Percentiles rank a stretch among this genome's conserved stretches.
Evolutionary conservation across 179 eudicot genomes (phyloP).

Genomic region (Spergularia azorica): DNA sequence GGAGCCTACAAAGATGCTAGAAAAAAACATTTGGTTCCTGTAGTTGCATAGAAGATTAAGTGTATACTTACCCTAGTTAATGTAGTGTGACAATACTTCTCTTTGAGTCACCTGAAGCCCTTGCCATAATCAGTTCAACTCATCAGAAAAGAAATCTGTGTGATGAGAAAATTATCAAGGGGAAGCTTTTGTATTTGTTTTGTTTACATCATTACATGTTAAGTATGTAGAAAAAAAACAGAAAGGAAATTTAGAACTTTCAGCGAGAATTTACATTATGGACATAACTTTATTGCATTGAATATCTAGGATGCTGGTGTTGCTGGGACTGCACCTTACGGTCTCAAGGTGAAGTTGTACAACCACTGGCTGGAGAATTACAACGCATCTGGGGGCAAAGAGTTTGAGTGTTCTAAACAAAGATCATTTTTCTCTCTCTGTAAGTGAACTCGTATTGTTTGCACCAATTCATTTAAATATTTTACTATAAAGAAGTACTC

Average conservation of each 20-base stretch:
- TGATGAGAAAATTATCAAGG: background rate
- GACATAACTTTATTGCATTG: conserved; percentile 25
- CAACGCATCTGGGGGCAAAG: conserved; percentile 57
- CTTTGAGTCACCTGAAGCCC: too few species aligned
- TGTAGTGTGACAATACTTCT: too few species aligned
- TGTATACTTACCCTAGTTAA: too few species aligned
- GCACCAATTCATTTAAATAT: background rate
- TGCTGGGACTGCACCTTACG: conserved; percentile 39
- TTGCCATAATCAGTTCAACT: too few species aligned
- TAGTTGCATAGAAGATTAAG: too few species aligned
- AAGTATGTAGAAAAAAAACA: background rate
- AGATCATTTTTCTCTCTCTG: conserved; percentile 78
- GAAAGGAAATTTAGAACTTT: background rate
- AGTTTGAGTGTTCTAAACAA: conserved; percentile 76
- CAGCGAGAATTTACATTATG: background rate
- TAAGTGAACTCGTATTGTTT: conserved; percentile 43
- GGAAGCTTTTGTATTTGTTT: background rate
- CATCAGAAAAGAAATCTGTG: too few species aligned
- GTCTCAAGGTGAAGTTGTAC: conserved; percentile 59
- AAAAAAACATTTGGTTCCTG: too few species aligned
- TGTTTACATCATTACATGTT: background rate
- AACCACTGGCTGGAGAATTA: conserved; percentile 80
- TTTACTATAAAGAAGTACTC: background rate
- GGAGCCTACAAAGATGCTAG: too few species aligned
- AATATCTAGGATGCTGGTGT: conserved; percentile 49